Conservation (phyloP, 164 flowering plant genomes). For the Tinospora cordifolia region DNA sequence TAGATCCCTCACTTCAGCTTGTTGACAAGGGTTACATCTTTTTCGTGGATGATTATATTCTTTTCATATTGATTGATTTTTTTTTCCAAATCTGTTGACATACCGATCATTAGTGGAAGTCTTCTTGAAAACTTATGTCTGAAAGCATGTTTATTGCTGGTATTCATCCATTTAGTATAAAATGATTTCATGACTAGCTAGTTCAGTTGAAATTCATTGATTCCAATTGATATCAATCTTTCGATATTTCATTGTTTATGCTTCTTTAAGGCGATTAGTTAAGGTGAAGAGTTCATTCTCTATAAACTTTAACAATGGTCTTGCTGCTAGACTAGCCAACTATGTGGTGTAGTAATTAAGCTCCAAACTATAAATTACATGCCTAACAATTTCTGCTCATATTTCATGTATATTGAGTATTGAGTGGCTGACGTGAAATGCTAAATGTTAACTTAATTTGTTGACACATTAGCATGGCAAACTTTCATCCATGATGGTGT, state of each 20-base stretch:
- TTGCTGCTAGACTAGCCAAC: background rate
- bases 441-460: too few species aligned
- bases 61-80: background rate
- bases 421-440: too few species aligned
- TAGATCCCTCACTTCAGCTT: background rate
- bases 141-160: background rate
- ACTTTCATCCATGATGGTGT: too few species aligned
- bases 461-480: too few species aligned
- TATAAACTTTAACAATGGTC: background rate
- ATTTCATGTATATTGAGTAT: too few species aligned
- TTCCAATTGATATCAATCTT: background rate
- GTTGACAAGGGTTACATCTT: background rate
- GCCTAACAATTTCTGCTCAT: too few species aligned
- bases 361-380: too few species aligned
- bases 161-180: background rate
- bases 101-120: too few species aligned
- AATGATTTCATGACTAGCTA: background rate
- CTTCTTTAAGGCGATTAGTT: background rate
- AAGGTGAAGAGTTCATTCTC: too few species aligned
- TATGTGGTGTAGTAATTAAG: background rate
- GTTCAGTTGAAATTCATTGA: background rate
- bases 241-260: background rate
- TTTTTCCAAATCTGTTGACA: background rate
- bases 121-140: background rate
- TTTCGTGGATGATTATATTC: background rate